Base-by-base conservation (phyloP, 2,329 filamentous ascomycete genomes). In the Penicillium hordei region DNA sequence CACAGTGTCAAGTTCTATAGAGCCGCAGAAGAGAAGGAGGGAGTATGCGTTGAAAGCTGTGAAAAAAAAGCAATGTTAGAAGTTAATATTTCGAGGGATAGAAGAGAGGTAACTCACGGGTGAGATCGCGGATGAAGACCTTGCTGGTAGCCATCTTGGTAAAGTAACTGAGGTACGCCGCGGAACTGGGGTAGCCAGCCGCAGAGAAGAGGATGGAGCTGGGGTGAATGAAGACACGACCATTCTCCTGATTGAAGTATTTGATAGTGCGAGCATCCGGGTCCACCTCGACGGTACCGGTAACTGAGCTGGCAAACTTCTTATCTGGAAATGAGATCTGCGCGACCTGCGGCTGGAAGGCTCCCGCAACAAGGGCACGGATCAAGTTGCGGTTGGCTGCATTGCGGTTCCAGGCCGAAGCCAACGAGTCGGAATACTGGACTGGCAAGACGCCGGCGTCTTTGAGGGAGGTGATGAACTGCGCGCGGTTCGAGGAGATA, bases 301-400 rank as follows among this genome's bases (percentile, higher is more conserved):
- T 90, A 62, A 95, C 85, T 2, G 90, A 91, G 36, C 88, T 86
- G 13, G 90, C 90, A 74, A 95, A 99, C 75, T 97, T 97, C 79
- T 96, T 96, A 76, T 96, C 91, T 0, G 94, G 94, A 65, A 97
- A 91, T 63, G 92, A 89, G 70, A 99, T 96, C 52, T 93, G 86
- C 15, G 92, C 92, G 63, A 97, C 86, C 75, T 97, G 93, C 0
- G 94, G 94, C 31, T 86, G 84, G 72, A 91, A 91, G 3, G 89
- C 86, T 4, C 87, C 88, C 4, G 89, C 89, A 27, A 90, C 83
- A 25, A 92, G 77, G 1, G 88, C 89, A 23, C 89, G 85, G 21
- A 91, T 78, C 27, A 92, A 81, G 38, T 75, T 72, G 29, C 70
- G 68, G 59, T 78, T 78, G n/a, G 65, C 60, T 40, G 65, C 57